These are phyloP conservation scores for Omphalotus olearius DNA, from an alignment of 1,284 basidiomycete species.

Conservation along the genomic window DNA sequence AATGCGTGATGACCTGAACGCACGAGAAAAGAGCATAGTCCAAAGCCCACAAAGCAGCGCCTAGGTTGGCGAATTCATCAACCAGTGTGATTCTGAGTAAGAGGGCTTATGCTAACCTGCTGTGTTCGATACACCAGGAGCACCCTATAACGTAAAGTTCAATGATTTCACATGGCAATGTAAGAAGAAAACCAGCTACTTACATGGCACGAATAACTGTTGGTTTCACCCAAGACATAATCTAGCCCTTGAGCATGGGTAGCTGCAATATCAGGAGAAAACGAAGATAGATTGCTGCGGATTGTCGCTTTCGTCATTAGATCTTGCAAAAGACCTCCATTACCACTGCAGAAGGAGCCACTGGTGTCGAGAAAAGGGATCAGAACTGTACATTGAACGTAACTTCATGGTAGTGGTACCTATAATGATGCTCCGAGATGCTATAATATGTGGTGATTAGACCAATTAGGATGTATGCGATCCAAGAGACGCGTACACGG, in stretches of 20 bases:
- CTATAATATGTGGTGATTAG: slow-evolving; percentile 25
- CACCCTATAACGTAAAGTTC: slow-evolving; percentile 38
- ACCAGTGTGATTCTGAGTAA: background rate
- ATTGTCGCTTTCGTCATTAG: slow-evolving; percentile 60
- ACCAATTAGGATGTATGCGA: background rate
- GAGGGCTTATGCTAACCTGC: slow-evolving; percentile 26
- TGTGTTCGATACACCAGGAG: slow-evolving; percentile 63
- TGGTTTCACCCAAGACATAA: slow-evolving; percentile 62
- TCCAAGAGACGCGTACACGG: slow-evolving; percentile 27
- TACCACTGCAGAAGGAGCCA: slow-evolving; percentile 50
- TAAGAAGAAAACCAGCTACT: slow-evolving; percentile 10
- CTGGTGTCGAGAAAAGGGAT: slow-evolving; percentile 37
- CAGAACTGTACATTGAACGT: slow-evolving; percentile 36
- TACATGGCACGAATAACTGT: slow-evolving; percentile 46
- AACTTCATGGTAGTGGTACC: slow-evolving; percentile 36
- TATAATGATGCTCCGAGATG: slow-evolving; percentile 60
- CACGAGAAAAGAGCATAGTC: slow-evolving; percentile 58
- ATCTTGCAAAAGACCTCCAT: slow-evolving; percentile 44
- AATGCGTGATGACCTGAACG: slow-evolving; percentile 12
- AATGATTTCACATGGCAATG: slow-evolving; percentile 8
- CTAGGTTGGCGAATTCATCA: slow-evolving; percentile 19
- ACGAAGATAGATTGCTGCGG: slow-evolving; percentile 52
- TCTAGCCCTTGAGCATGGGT: slow-evolving; percentile 41
- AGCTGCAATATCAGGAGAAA: slow-evolving; percentile 46
- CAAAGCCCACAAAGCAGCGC: slow-evolving; percentile 64